These are phyloP conservation scores for Exidia glandulosa DNA, from an alignment of 768 basidiomycete species.

Conservation along the genomic window DNA sequence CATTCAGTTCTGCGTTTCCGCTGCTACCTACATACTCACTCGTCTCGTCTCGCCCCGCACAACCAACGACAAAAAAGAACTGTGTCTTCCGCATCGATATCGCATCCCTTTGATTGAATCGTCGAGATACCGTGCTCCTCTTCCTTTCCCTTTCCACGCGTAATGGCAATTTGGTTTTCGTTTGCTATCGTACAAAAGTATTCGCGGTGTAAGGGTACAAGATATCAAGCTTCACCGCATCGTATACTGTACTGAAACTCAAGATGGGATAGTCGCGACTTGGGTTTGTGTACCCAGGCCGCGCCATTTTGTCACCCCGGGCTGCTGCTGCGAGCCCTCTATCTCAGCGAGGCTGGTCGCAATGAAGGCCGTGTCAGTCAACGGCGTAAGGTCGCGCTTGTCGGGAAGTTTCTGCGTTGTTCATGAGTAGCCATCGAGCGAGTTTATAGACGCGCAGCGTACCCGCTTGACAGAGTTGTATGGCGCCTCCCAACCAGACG, in stretches of 20 bases:
- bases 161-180: too few relatives aligned
- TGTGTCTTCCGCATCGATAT: too few relatives aligned
- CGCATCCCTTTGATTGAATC: too few relatives aligned
- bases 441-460: constrained; percentile 15
- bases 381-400: constrained; percentile 72
- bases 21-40: background rate
- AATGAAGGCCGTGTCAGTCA: constrained; percentile 82
- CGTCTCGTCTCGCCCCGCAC: background rate
- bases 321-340: constrained; percentile 44
- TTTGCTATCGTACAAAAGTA: too few relatives aligned
- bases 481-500: constrained; percentile 82
- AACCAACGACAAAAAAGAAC: too few relatives aligned
- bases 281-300: constrained; percentile 61
- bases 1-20: too few relatives aligned
- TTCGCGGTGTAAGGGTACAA: too few relatives aligned
- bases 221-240: too few relatives aligned
- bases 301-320: constrained; percentile 75
- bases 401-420: constrained; percentile 47
- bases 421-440: background rate
- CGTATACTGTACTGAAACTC: background rate
- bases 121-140: too few relatives aligned
- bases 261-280: constrained; percentile 21
- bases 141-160: too few relatives aligned
- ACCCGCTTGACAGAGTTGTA: constrained; percentile 75
- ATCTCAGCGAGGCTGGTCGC: constrained; percentile 57